phyloP scores from a whole-genome alignment of 2,329 filamentous ascomycete species.

The Penicillium sumatraense region DNA sequence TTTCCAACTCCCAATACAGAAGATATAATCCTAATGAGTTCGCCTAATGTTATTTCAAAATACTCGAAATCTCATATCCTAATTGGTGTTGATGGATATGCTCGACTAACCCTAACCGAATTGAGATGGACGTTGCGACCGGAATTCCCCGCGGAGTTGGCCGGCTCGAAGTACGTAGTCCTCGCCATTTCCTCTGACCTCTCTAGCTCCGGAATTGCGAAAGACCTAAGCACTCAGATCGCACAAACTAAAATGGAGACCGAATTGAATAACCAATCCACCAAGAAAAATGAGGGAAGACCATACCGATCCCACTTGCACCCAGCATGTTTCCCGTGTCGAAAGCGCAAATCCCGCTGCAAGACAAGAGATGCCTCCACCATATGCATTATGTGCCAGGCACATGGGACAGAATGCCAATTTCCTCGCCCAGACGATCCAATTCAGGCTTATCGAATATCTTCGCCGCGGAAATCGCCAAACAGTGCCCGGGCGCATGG shows the following conservation, averaged over 20 bases:
- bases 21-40: no score
- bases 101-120: not conserved
- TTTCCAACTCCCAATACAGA: no score
- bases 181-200: not conserved
- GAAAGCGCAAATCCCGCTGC: constrained; percentile 21
- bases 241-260: not conserved
- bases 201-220: no score
- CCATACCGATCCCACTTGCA: constrained; percentile 22
- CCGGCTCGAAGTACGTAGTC: not conserved
- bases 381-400: constrained; percentile 21
- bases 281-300: not conserved
- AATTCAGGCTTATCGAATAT: no score
- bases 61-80: no score
- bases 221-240: not conserved
- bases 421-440: constrained; percentile 14
- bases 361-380: constrained; percentile 7
- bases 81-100: no score
- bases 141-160: not conserved
- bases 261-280: not conserved
- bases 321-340: constrained; percentile 20
- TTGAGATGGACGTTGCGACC: not conserved
- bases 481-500: not conserved
- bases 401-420: constrained; percentile 19
- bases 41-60: no score
- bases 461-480: not conserved